Conservation (phyloP, 176 grass and related monocot genomes). For the Urochloa ruziziensis region DNA sequence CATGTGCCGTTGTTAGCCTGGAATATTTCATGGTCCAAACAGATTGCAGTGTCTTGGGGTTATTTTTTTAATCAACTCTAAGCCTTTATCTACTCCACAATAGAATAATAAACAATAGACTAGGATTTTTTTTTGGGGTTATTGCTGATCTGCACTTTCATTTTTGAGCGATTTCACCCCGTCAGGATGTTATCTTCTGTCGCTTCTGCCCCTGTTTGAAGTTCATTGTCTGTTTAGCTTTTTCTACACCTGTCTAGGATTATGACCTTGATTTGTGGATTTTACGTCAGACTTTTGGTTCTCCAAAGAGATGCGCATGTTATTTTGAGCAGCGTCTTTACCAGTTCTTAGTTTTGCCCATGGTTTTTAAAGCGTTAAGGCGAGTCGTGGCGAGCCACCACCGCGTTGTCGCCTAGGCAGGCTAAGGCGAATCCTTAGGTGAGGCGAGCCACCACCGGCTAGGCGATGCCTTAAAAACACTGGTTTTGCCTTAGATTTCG, state of each 20-base stretch:
- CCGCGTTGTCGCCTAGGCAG: too few relatives aligned
- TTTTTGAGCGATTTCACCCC: background rate
- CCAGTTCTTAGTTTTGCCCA: too few relatives aligned
- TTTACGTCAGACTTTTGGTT: too few relatives aligned
- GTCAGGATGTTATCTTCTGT: background rate
- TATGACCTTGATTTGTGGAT: background rate
- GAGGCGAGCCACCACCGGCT: too few relatives aligned
- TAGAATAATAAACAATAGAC: background rate
- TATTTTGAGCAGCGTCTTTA: background rate
- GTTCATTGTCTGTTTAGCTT: background rate
- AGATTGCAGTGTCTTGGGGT: background rate
- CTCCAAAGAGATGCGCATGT: background rate
- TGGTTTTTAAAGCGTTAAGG: too few relatives aligned
- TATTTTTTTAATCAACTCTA: background rate
- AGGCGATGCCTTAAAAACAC: too few relatives aligned
- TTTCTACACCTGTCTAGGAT: background rate
- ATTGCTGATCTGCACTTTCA: background rate
- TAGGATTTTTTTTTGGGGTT: background rate
- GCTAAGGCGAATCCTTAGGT: too few relatives aligned
- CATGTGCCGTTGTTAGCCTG: background rate
- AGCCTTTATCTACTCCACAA: background rate
- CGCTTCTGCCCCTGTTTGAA: background rate
- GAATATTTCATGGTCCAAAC: background rate
- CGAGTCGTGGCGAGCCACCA: too few relatives aligned
- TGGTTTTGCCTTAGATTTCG: slow-evolving; percentile 2